Evolutionary conservation across 148 eudicot genomes (phyloP).

Genomic region (Nyssa sinensis): DNA sequence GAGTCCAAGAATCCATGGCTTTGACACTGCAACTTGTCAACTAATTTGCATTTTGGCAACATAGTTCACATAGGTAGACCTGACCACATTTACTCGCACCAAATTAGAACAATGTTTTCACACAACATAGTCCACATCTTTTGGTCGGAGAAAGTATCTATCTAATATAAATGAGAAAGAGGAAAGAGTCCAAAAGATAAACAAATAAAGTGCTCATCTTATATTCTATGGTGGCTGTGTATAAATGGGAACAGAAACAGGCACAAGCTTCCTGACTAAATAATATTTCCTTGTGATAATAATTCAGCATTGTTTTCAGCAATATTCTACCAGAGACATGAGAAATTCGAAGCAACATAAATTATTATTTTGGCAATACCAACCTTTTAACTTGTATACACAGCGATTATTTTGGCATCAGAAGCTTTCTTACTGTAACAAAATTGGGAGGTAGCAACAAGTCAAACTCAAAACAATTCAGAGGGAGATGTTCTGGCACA

Average conservation of each 20-base stretch:
- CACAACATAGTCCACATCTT: too few relatives aligned
- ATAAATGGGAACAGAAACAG: background rate
- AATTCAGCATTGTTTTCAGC: background rate
- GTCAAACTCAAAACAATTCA: background rate
- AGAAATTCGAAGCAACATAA: background rate
- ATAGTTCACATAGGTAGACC: too few relatives aligned
- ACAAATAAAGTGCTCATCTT: background rate
- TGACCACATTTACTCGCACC: too few relatives aligned
- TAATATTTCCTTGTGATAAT: background rate
- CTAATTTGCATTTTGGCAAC: too few relatives aligned
- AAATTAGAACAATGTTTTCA: too few relatives aligned
- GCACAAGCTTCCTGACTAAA: background rate
- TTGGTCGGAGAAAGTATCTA: too few relatives aligned
- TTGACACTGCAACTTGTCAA: too few relatives aligned
- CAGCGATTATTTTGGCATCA: background rate
- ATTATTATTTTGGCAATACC: background rate
- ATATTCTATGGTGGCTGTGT: background rate
- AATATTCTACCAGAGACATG: too few relatives aligned
- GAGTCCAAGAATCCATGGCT: too few relatives aligned
- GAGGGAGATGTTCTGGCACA: background rate
- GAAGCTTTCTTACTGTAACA: background rate
- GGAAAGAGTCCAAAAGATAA: too few relatives aligned
- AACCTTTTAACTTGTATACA: background rate
- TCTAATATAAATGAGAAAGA: too few relatives aligned
- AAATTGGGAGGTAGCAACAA: background rate